Percentiles rank a stretch among this genome's conserved stretches.
phyloP scores from a whole-genome alignment of 2,329 filamentous ascomycete species.

The Alternaria postmessia region DNA sequence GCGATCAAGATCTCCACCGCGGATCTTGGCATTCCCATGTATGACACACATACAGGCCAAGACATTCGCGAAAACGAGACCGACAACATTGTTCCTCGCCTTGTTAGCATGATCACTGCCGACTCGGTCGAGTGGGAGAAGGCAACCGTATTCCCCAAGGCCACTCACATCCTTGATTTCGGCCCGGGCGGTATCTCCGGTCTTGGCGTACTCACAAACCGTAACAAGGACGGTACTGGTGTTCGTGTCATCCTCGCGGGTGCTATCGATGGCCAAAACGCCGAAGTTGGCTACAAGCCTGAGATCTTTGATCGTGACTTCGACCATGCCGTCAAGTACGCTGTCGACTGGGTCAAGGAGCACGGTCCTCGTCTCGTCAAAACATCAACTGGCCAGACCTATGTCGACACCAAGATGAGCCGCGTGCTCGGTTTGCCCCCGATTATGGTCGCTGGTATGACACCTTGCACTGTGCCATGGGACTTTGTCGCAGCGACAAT shows the following conservation, averaged over 20 bases:
- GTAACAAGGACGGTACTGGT: slow-evolving; percentile 98
- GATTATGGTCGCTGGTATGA: slow-evolving; percentile 60
- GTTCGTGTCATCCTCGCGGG: slow-evolving; percentile 96
- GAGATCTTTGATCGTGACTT: slow-evolving; percentile 97
- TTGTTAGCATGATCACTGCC: slow-evolving; percentile 92
- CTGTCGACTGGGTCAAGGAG: slow-evolving; percentile 97
- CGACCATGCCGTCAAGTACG: slow-evolving; percentile 92
- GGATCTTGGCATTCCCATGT: slow-evolving; percentile 83
- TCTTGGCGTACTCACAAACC: slow-evolving; percentile 93
- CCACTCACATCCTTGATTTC: slow-evolving; percentile 95
- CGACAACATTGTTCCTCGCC: slow-evolving; percentile 82
- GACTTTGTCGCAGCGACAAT: slow-evolving; percentile 64
- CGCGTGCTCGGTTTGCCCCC: slow-evolving; percentile 57
- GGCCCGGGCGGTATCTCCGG: slow-evolving; percentile 97
- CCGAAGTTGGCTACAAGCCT: slow-evolving; percentile 95
- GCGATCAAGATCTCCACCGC: slow-evolving; percentile 77
- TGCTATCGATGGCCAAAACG: slow-evolving; percentile 86
- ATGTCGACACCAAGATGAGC: slow-evolving; percentile 84
- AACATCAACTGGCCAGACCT: slow-evolving; percentile 87
- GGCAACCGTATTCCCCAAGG: slow-evolving; percentile 87
- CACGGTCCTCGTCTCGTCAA: slow-evolving; percentile 92
- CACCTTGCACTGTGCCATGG: slow-evolving; percentile 56
- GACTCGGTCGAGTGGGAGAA: slow-evolving; percentile 97
- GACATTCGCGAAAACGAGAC: slow-evolving; percentile 75
- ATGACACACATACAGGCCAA: slow-evolving; percentile 78